Conservation (phyloP, 1,139 yeast genomes). For the Nakaseomyces sp. region DNA sequence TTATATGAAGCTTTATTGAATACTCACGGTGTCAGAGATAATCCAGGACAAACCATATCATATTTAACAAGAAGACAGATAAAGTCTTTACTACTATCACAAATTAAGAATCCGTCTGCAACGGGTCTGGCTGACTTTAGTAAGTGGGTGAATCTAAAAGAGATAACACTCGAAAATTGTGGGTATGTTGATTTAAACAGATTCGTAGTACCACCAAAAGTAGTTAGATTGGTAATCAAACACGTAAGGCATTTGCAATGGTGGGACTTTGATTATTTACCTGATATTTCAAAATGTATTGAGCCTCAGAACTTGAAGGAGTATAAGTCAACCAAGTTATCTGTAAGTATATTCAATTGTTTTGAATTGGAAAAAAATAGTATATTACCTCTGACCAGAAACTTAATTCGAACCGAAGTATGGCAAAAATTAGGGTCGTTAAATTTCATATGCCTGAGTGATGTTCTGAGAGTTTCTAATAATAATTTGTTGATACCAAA, state of each 20-base stretch:
- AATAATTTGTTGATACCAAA: slow-evolving; percentile 17
- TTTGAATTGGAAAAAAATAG: neutral
- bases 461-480: slow-evolving; percentile 11
- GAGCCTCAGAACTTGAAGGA: neutral
- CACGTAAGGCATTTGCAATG: slow-evolving; percentile 16
- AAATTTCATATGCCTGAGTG: slow-evolving; percentile 15
- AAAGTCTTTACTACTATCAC: slow-evolving; percentile 13
- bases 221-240: slow-evolving; percentile 15
- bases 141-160: slow-evolving; percentile 25
- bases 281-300: neutral
- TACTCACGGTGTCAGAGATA: slow-evolving; percentile 27
- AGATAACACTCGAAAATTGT: slow-evolving; percentile 14
- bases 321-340: neutral
- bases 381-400: neutral
- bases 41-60: slow-evolving; percentile 24
- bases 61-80: slow-evolving; percentile 21
- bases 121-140: slow-evolving; percentile 14
- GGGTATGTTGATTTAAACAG: slow-evolving; percentile 20
- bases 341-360: neutral
- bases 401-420: slow-evolving; percentile 1
- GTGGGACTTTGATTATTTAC: slow-evolving; percentile 34
- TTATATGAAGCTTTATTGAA: slow-evolving; percentile 23
- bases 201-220: slow-evolving; percentile 19
- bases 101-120: slow-evolving; percentile 12
- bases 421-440: slow-evolving; percentile 13